phyloP scores from a whole-genome alignment of 139 green algal genomes.

The Ostreobium quekettii region DNA sequence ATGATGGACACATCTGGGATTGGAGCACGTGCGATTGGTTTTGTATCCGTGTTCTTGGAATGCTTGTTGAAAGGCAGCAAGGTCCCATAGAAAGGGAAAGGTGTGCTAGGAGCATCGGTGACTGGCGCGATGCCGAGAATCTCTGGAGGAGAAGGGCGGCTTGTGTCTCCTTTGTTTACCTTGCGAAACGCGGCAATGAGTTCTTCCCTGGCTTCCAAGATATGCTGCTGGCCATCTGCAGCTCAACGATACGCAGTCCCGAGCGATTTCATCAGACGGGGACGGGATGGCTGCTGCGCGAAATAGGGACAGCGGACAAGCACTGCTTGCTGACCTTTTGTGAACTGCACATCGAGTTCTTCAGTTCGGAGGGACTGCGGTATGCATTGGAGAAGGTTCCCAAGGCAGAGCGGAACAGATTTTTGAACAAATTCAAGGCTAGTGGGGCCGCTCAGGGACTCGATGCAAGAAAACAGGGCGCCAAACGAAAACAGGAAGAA shows the following conservation, averaged over 20 bases:
- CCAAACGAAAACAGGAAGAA: no score
- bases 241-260: not conserved
- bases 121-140: not conserved
- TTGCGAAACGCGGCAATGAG: not conserved
- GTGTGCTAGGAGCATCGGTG: not conserved
- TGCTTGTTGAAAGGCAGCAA: not conserved
- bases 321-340: not conserved
- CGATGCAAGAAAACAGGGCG: no score
- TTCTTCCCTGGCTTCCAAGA: not conserved
- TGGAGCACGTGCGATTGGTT: not conserved
- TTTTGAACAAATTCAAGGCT: no score
- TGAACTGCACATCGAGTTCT: not conserved
- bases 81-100: not conserved
- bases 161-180: not conserved
- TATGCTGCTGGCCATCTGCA: not conserved
- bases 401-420: not conserved
- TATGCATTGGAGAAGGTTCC: not conserved
- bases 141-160: not conserved
- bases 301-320: not conserved
- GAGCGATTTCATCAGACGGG: not conserved
- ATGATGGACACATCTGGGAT: not conserved
- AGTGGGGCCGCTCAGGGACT: no score
- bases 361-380: not conserved
- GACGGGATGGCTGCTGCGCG: not conserved
- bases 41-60: not conserved